These are phyloP conservation scores for Aspergillus fischeri DNA, from an alignment of 2,329 filamentous ascomycete species.

Conservation along the genomic window DNA sequence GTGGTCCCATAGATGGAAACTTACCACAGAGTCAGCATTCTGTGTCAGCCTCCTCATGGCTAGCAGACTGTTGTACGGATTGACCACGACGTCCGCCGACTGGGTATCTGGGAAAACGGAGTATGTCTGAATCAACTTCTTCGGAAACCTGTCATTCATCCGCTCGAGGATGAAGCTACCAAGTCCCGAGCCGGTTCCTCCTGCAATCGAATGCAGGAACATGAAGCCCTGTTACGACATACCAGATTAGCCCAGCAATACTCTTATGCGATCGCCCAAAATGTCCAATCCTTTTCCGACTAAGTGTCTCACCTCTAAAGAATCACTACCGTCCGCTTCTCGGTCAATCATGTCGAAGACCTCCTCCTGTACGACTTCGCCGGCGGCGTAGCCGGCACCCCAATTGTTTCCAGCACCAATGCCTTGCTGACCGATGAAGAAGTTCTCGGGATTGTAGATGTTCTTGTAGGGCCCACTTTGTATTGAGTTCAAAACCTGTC, in stretches of 20 bases:
- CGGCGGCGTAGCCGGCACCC: conserved; percentile 93
- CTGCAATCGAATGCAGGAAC: conserved; percentile 96
- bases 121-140: conserved; percentile 98
- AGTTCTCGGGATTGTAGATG: conserved; percentile 99
- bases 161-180: conserved; percentile 92
- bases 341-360: conserved; percentile 99
- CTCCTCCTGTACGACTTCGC: conserved; percentile 88
- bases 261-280: background rate
- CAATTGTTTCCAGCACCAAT: conserved; percentile 96
- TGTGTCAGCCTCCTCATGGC: conserved; percentile 87
- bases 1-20: conserved; percentile 15
- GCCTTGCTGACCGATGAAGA: conserved; percentile 92
- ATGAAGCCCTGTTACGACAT: conserved; percentile 70
- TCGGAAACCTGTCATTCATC: conserved; percentile 95
- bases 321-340: conserved; percentile 96
- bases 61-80: conserved; percentile 95
- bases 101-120: conserved; percentile 96
- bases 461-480: conserved; percentile 93
- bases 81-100: conserved; percentile 88
- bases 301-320: conserved; percentile 64
- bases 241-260: conserved; percentile 1
- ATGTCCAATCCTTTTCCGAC: background rate
- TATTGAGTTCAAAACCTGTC: conserved; percentile 78
- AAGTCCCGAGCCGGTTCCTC: conserved; percentile 91
- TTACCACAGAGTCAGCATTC: conserved; percentile 89